A percentile compares a stretch with the other conserved stretches of the same genome.
These are phyloP conservation scores for Penicillium lividum DNA, from an alignment of 495 filamentous ascomycete genomes.

Conservation along the genomic window DNA sequence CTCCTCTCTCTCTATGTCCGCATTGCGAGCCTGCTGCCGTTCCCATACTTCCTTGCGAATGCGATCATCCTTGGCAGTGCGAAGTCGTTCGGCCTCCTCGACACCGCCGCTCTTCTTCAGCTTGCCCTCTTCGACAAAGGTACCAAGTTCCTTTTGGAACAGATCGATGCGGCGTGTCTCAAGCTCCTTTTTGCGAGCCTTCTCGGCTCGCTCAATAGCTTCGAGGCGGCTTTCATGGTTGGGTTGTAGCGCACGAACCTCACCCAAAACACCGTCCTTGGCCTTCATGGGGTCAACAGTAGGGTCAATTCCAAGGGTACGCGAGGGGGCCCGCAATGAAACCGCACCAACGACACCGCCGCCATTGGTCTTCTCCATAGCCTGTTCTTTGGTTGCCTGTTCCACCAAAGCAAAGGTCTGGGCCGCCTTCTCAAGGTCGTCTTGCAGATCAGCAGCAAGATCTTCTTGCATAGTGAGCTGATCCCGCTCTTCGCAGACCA, in stretches of 20 bases:
- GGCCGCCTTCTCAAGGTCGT: constrained; percentile 90
- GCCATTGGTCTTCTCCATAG: constrained; percentile 60
- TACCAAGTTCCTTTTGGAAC: constrained; percentile 84
- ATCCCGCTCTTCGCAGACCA: constrained; percentile 93
- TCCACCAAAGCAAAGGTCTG: constrained; percentile 94
- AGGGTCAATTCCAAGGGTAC: constrained; percentile 65
- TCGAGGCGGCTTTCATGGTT: constrained; percentile 92
- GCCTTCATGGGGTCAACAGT: constrained; percentile 73
- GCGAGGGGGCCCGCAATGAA: constrained; percentile 49
- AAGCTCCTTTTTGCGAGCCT: constrained; percentile 81
- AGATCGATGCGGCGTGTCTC: constrained; percentile 74
- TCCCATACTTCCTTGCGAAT: constrained; percentile 86
- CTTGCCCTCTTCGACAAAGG: constrained; percentile 87
- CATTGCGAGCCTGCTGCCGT: constrained; percentile 54
- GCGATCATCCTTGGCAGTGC: constrained; percentile 83
- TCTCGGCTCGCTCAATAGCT: constrained; percentile 94
- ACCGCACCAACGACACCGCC: constrained; percentile 27
- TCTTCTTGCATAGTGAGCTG: constrained; percentile 94
- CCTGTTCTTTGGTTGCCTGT: constrained; percentile 93
- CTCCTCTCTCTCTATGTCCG: constrained; percentile 40
- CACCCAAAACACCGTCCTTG: constrained; percentile 87
- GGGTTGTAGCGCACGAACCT: constrained; percentile 90
- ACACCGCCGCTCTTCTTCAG: constrained; percentile 94
- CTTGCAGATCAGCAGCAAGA: constrained; percentile 83
- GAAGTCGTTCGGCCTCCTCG: constrained; percentile 86